Evolutionary conservation across 2,329 filamentous ascomycete genomes (phyloP).

Genomic region (Alternaria dauci): DNA sequence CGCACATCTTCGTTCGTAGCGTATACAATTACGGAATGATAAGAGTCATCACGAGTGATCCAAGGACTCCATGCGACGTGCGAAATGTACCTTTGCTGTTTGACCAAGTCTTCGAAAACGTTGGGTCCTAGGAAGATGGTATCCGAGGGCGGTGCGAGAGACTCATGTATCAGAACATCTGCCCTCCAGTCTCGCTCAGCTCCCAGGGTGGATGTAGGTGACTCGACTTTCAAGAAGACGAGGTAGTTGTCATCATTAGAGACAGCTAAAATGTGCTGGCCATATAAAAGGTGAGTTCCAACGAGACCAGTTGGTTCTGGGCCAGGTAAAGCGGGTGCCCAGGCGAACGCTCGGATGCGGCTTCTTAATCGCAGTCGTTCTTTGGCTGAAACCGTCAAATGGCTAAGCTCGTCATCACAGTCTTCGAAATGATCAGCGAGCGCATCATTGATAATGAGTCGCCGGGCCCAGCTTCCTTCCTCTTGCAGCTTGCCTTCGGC

Average conservation of each 20-base stretch:
- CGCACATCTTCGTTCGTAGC: slow-evolving; percentile 46
- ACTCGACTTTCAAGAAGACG: slow-evolving; percentile 47
- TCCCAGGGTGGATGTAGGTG: slow-evolving; percentile 48
- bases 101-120: slow-evolving; percentile 42
- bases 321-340: slow-evolving; percentile 44
- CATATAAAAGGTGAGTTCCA: slow-evolving; percentile 39
- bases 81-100: slow-evolving; percentile 44
- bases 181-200: slow-evolving; percentile 37
- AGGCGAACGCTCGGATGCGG: slow-evolving; percentile 55
- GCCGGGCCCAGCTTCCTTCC: slow-evolving; percentile 60
- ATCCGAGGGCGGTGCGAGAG: slow-evolving; percentile 24
- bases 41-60: slow-evolving; percentile 25
- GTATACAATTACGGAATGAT: slow-evolving; percentile 48
- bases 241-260: slow-evolving; percentile 55
- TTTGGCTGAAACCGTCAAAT: slow-evolving; percentile 27
- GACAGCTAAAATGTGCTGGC: slow-evolving; percentile 48
- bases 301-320: slow-evolving; percentile 21
- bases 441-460: slow-evolving; percentile 61
- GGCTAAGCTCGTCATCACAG: slow-evolving; percentile 22
- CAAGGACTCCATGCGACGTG: slow-evolving; percentile 54
- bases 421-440: slow-evolving; percentile 52
- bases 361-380: slow-evolving; percentile 49
- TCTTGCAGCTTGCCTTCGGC: slow-evolving; percentile 54
- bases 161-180: slow-evolving; percentile 37
- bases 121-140: slow-evolving; percentile 22